Percentiles rank a stretch among this genome's conserved stretches.
Evolutionary conservation across 164 flowering plant species (phyloP).

Genomic region (Saururus chinensis): DNA sequence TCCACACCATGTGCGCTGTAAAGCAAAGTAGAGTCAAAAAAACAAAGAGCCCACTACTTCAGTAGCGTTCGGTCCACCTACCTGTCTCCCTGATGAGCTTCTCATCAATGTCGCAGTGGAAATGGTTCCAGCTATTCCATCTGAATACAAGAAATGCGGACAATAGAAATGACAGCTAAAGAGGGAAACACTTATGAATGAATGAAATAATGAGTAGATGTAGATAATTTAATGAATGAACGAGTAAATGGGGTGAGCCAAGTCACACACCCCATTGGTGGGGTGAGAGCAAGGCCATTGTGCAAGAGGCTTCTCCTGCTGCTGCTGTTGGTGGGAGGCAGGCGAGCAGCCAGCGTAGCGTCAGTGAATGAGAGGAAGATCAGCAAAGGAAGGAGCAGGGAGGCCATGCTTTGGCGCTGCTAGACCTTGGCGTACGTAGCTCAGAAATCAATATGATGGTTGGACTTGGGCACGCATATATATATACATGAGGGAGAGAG

Average conservation of each 20-base stretch:
- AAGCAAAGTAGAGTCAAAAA: not conserved
- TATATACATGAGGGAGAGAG: too few relatives aligned
- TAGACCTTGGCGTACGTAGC: too few relatives aligned
- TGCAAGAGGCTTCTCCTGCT: constrained; percentile 14
- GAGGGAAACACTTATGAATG: not conserved
- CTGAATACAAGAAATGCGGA: not conserved
- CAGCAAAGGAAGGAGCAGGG: not conserved
- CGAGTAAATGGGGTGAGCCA: not conserved
- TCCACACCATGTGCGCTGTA: not conserved
- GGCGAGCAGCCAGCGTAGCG: not conserved
- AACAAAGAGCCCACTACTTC: not conserved
- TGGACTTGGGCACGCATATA: too few relatives aligned
- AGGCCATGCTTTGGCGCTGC: not conserved
- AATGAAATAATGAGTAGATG: not conserved
- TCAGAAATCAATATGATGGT: too few relatives aligned
- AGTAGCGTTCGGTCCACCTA: not conserved
- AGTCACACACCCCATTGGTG: constrained; percentile 32
- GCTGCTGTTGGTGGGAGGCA: not conserved
- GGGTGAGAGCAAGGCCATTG: constrained; percentile 29
- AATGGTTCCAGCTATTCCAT: constrained; percentile 18
- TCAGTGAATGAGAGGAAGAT: not conserved
- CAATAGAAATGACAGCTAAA: not conserved
- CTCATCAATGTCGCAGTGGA: constrained; percentile 7
- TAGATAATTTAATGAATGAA: too few relatives aligned
- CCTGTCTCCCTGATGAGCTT: constrained; percentile 10